Percentiles rank a stretch among this genome's conserved stretches.
phyloP scores from a whole-genome alignment of 257 asterid species.

The Plantago ovata region DNA sequence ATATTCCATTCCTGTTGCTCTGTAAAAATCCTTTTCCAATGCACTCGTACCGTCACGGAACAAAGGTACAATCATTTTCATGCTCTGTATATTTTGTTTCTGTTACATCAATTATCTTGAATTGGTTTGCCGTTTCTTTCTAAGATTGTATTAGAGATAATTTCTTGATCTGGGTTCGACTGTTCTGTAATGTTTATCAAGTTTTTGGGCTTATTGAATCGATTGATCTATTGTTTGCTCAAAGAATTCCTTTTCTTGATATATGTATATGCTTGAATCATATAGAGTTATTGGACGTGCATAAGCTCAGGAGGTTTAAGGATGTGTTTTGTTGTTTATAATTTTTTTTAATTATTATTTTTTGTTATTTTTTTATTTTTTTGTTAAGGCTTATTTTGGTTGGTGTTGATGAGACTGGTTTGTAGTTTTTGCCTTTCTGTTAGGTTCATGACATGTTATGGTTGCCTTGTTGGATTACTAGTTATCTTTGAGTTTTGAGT shows the following conservation, averaged over 20 bases:
- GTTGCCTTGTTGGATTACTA: background rate
- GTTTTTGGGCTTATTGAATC: no score
- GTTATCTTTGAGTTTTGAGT: slow-evolving; percentile 7
- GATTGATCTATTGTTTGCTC: slow-evolving; percentile 3
- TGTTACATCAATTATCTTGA: slow-evolving; percentile 10
- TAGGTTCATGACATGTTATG: slow-evolving; percentile 8
- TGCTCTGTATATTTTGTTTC: background rate
- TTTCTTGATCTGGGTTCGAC: slow-evolving; percentile 42
- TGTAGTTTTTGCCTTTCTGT: slow-evolving; percentile 8
- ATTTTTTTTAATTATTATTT: slow-evolving; percentile 14
- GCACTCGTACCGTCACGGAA: slow-evolving; percentile 15
- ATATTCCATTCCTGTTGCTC: background rate
- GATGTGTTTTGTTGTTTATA: slow-evolving; percentile 1
- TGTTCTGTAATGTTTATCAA: background rate
- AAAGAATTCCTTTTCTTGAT: slow-evolving; percentile 8
- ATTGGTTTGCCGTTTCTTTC: slow-evolving; percentile 14
- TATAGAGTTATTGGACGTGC: background rate
- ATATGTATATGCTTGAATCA: slow-evolving; percentile 14
- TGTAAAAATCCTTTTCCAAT: slow-evolving; percentile 12
- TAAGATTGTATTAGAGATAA: no score
- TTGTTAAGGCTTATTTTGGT: slow-evolving; percentile 10
- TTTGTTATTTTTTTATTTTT: background rate
- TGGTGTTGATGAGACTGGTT: slow-evolving; percentile 17
- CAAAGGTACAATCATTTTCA: slow-evolving; percentile 40
- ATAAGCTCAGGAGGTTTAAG: background rate